phyloP scores from a whole-genome alignment of 495 filamentous ascomycete genomes.

The Penicillium riverlandense region DNA sequence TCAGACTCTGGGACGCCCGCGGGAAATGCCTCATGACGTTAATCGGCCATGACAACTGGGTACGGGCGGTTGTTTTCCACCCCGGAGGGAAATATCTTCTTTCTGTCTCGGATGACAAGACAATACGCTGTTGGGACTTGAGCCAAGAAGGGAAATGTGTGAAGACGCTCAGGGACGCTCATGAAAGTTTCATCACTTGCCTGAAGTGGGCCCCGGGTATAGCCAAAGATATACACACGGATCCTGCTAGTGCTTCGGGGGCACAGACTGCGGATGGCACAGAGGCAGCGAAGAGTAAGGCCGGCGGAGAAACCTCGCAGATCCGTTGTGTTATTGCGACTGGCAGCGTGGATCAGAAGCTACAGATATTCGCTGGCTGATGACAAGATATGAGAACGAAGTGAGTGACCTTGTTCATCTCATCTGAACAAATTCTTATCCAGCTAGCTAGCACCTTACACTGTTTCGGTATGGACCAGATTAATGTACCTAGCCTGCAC shows the following conservation, averaged over 20 bases:
- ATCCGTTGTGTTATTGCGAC: constrained; percentile 54
- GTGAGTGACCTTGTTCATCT: too few species aligned
- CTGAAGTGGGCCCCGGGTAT: constrained; percentile 80
- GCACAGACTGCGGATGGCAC: neutral
- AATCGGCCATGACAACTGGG: constrained; percentile 89
- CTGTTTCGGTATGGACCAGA: too few species aligned
- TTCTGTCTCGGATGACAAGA: constrained; percentile 78
- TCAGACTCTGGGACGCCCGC: constrained; percentile 76
- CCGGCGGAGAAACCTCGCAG: constrained; percentile 12
- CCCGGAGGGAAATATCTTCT: constrained; percentile 86
- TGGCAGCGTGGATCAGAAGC: constrained; percentile 51
- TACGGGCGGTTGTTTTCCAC: constrained; percentile 79
- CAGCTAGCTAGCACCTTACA: too few species aligned
- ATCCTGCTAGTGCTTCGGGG: constrained; percentile 32
- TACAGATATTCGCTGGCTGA: constrained; percentile 43
- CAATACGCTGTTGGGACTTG: constrained; percentile 86
- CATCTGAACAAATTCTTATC: too few species aligned
- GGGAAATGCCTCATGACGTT: constrained; percentile 79
- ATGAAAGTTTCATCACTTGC: constrained; percentile 77
- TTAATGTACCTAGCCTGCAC: too few species aligned
- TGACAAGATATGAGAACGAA: neutral
- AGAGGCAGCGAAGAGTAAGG: neutral
- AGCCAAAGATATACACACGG: constrained; percentile 26
- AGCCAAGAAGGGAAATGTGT: constrained; percentile 83
- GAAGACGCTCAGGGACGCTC: constrained; percentile 68